phyloP scores from a whole-genome alignment of 2,329 filamentous ascomycete genomes.

The Sclerotinia trifoliorum region DNA sequence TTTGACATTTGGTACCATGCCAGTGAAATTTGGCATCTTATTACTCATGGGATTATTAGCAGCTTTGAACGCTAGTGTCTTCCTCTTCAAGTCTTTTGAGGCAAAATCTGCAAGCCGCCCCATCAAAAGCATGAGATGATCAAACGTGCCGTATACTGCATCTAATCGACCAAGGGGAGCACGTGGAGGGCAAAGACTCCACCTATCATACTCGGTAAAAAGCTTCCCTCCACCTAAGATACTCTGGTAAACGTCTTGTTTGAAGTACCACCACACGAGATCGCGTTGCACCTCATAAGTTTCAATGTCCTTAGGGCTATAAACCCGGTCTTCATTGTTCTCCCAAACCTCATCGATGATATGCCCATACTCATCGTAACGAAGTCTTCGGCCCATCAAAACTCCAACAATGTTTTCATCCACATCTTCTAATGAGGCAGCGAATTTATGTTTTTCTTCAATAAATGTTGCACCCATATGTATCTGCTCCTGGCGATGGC shows the following conservation, averaged over 20 bases:
- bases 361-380: slow-evolving; percentile 57
- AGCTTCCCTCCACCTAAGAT: slow-evolving; percentile 81
- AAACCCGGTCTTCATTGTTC: slow-evolving; percentile 26
- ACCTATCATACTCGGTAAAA: slow-evolving; percentile 74
- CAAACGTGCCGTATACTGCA: slow-evolving; percentile 80
- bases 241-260: slow-evolving; percentile 91
- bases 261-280: slow-evolving; percentile 93
- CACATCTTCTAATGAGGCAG: slow-evolving; percentile 45
- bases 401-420: slow-evolving; percentile 57
- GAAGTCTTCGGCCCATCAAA: slow-evolving; percentile 56
- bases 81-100: slow-evolving; percentile 73
- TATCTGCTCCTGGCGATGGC: slow-evolving; percentile 20
- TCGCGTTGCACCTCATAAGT: slow-evolving; percentile 80
- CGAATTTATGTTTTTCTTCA: slow-evolving; percentile 28
- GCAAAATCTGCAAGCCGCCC: slow-evolving; percentile 78
- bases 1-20: slow-evolving; percentile 37
- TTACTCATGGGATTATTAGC: slow-evolving; percentile 43
- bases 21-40: slow-evolving; percentile 35
- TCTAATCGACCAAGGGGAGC: slow-evolving; percentile 74
- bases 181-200: slow-evolving; percentile 85
- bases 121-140: slow-evolving; percentile 80
- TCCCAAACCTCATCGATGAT: slow-evolving; percentile 39
- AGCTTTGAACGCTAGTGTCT: slow-evolving; percentile 64
- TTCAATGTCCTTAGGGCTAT: slow-evolving; percentile 61
- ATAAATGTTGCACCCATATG: slow-evolving; percentile 16